phyloP scores from a whole-genome alignment of 1,139 yeast species.

The Blastobotrys capitulatus region DNA sequence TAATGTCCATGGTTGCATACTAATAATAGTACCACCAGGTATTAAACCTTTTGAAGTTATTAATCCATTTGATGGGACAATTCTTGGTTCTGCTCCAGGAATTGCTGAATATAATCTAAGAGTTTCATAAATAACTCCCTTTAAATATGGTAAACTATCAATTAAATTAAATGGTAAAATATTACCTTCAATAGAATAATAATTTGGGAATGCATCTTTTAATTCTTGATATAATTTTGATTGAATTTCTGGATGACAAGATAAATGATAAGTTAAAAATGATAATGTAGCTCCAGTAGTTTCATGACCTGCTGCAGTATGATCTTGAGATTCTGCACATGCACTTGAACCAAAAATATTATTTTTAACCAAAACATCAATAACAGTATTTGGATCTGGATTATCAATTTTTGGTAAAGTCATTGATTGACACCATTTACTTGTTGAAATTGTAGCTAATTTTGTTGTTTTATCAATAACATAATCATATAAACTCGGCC shows the following conservation, averaged over 20 bases:
- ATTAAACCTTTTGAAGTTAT: constrained; percentile 26
- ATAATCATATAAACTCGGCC: constrained; percentile 50
- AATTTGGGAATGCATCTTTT: constrained; percentile 19
- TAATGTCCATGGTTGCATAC: constrained; percentile 61
- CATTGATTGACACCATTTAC: constrained; percentile 47
- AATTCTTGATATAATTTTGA: constrained; percentile 42
- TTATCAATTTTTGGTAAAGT: constrained; percentile 10
- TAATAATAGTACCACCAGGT: constrained; percentile 53
- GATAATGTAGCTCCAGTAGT: constrained; percentile 67
- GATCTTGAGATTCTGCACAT: constrained; percentile 46
- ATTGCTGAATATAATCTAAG: constrained; percentile 62
- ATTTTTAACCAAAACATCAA: constrained; percentile 36
- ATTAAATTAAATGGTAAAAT: constrained; percentile 30
- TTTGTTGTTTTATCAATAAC: constrained; percentile 43
- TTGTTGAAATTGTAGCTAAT: constrained; percentile 39
- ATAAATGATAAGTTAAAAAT: constrained; percentile 54
- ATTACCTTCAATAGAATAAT: not conserved
- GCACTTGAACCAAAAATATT: constrained; percentile 33
- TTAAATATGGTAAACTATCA: constrained; percentile 49
- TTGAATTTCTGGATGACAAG: constrained; percentile 47
- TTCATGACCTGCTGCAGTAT: constrained; percentile 67
- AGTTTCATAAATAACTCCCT: constrained; percentile 55
- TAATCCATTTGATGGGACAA: constrained; percentile 37
- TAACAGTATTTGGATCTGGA: constrained; percentile 33
- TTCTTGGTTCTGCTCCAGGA: constrained; percentile 70